These are phyloP conservation scores for Elaphomyces granulatus DNA, from an alignment of 495 filamentous ascomycete species.

Conservation along the genomic window DNA sequence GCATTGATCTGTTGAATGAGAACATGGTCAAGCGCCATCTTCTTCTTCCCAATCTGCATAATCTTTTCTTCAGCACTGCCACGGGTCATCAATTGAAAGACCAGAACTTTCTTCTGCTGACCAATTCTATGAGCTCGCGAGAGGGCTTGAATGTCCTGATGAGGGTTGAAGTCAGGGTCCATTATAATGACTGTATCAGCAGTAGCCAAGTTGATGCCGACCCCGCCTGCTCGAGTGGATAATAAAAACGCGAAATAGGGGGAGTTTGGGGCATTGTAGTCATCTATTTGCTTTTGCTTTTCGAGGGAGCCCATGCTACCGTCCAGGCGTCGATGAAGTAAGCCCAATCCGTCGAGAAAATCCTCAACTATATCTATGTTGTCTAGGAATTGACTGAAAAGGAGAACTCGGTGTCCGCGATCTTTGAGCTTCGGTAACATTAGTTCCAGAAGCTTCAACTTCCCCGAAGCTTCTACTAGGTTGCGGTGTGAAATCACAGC, in stretches of 20 bases:
- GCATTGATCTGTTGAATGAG: slow-evolving; percentile 81
- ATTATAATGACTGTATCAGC: slow-evolving; percentile 98
- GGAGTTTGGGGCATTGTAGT: slow-evolving; percentile 77
- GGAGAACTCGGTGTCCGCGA: slow-evolving; percentile 80
- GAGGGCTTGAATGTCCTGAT: slow-evolving; percentile 92
- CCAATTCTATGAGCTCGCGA: slow-evolving; percentile 92
- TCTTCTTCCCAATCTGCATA: slow-evolving; percentile 87
- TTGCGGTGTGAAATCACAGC: slow-evolving; percentile 49
- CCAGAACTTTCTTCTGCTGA: slow-evolving; percentile 87
- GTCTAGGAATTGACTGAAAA: slow-evolving; percentile 92
- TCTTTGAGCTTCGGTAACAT: slow-evolving; percentile 84
- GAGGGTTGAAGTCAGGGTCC: slow-evolving; percentile 96
- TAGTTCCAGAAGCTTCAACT: slow-evolving; percentile 70
- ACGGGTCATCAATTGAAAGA: slow-evolving; percentile 86
- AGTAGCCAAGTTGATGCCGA: slow-evolving; percentile 94
- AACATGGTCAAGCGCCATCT: slow-evolving; percentile 84
- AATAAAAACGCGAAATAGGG: slow-evolving; percentile 77
- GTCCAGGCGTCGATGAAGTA: slow-evolving; percentile 68
- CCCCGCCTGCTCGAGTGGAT: slow-evolving; percentile 86
- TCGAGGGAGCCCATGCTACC: slow-evolving; percentile 63
- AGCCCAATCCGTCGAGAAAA: slow-evolving; percentile 57
- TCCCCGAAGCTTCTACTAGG: slow-evolving; percentile 80
- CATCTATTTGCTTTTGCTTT: slow-evolving; percentile 88
- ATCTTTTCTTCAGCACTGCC: slow-evolving; percentile 89
- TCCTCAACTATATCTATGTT: slow-evolving; percentile 86